phyloP scores from a whole-genome alignment of 2,329 filamentous ascomycete genomes.

The Camptophora hylomeconis region DNA sequence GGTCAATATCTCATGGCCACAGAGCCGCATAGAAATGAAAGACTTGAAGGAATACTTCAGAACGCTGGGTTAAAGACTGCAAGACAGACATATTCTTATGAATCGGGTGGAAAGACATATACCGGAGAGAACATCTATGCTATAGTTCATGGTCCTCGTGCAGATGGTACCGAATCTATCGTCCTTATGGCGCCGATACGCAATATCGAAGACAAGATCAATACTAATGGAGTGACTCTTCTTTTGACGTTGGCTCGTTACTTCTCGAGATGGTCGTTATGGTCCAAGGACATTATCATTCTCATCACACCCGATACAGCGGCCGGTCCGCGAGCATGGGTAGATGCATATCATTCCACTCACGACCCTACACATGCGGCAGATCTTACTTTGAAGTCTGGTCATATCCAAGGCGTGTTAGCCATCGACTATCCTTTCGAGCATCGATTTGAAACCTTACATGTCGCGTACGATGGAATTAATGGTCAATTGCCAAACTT shows the following conservation, averaged over 20 bases:
- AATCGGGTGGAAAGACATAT: slow-evolving; percentile 59
- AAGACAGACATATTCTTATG: slow-evolving; percentile 77
- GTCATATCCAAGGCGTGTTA: slow-evolving; percentile 80
- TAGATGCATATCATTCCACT: slow-evolving; percentile 90
- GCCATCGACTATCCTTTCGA: slow-evolving; percentile 89
- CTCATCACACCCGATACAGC: slow-evolving; percentile 79
- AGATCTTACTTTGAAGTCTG: slow-evolving; percentile 76
- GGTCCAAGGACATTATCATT: slow-evolving; percentile 97
- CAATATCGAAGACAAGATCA: slow-evolving; percentile 65
- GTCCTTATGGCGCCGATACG: slow-evolving; percentile 83
- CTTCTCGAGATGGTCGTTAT: slow-evolving; percentile 94
- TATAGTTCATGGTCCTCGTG: slow-evolving; percentile 81
- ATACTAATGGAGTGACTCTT: slow-evolving; percentile 76
- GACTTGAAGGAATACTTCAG: slow-evolving; percentile 61
- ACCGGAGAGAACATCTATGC: slow-evolving; percentile 85
- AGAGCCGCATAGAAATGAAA: slow-evolving; percentile 33
- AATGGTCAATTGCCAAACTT: slow-evolving; percentile 94
- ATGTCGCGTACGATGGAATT: slow-evolving; percentile 87
- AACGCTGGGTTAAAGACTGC: slow-evolving; percentile 77
- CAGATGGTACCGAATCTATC: slow-evolving; percentile 93
- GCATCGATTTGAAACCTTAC: slow-evolving; percentile 70
- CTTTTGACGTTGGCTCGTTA: slow-evolving; percentile 81
- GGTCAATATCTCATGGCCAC: slow-evolving; percentile 7
- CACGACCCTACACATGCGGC: slow-evolving; percentile 60
- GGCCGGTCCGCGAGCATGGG: slow-evolving; percentile 88